Base-by-base conservation (phyloP, 345 rosid genomes). In the Reutealis trisperma region DNA sequence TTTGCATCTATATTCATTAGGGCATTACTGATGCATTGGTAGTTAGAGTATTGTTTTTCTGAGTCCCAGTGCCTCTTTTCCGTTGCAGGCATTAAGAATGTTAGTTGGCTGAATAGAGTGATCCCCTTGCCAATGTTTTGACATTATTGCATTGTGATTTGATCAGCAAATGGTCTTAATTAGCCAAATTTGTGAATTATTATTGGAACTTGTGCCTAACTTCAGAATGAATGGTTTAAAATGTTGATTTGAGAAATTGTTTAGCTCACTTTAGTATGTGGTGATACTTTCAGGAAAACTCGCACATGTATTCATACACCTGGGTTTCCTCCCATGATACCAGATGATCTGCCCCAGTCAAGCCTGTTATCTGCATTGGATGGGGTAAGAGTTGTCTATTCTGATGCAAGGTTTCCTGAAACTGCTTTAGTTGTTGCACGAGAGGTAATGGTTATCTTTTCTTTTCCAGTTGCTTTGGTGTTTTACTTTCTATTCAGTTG, bases 281-380 rank as follows among this genome's bases (percentile, higher is more conserved):
- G 18, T 66, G 19, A 58, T 71, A 75, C 70, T 80, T 85, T 61
- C 87, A 95, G 99, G 87, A 88, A 89, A 83, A 95, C 97, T 24
- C 97, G 99, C 9, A 95, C 99, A 41, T 95, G 98, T 82, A 95
- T 93, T 73, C 93, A 93, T 71, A 90, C 97, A 30, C 91, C 94
- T 41, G 99, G 97, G 73, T 42, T 82, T 62, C 99, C 98, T 71
- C 91, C 86, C 52, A 83, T 93, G 91, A 70, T 61, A 72, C 91
- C 91, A 1, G 85, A 82, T 60, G 98, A 92, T 32, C 87, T 95
- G 75, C 73, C 90, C 64, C 80, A 69, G 2, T 77, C 89, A 71
- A 78, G 69, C 55, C 79, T 93, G 75, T 63, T 71, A 75, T 84
- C 92, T 63, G 96, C 93, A 60, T 62, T 95, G 67, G 86, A 85